Evolutionary conservation across 176 grass and related monocot species (phyloP).

Genomic region (Hordeum vulgare): DNA sequence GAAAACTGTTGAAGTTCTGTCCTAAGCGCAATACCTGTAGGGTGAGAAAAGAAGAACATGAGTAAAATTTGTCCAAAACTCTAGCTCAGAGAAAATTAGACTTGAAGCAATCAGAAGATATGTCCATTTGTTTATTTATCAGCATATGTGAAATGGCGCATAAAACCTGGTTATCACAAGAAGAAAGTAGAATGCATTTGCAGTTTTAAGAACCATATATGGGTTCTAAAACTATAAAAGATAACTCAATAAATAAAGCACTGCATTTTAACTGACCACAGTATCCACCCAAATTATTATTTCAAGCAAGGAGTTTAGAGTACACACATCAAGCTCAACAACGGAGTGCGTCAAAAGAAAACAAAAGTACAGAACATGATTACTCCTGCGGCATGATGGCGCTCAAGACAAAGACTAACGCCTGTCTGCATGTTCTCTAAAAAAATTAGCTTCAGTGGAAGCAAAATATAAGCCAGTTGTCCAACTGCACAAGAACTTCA

Average conservation of each 20-base stretch:
- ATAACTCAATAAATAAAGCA: neutral
- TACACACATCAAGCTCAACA: too few relatives aligned
- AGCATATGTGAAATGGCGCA: neutral
- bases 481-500: neutral
- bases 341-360: too few relatives aligned
- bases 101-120: neutral
- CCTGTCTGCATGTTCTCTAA: neutral
- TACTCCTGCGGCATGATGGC: too few relatives aligned
- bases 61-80: neutral
- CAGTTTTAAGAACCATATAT: neutral
- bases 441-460: neutral
- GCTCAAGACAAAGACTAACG: neutral
- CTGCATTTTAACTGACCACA: neutral
- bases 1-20: slow-evolving; percentile 44
- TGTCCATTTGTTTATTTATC: neutral
- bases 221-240: neutral
- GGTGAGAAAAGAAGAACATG: neutral
- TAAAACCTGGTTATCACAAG: neutral
- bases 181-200: slow-evolving; percentile 6
- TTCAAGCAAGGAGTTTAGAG: too few relatives aligned
- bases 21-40: slow-evolving; percentile 45
- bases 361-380: too few relatives aligned
- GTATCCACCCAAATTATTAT: too few relatives aligned
- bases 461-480: neutral
- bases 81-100: neutral